These are phyloP conservation scores for Solanum ossicruentum DNA, from an alignment of 257 asterid genomes.

Conservation along the genomic window DNA sequence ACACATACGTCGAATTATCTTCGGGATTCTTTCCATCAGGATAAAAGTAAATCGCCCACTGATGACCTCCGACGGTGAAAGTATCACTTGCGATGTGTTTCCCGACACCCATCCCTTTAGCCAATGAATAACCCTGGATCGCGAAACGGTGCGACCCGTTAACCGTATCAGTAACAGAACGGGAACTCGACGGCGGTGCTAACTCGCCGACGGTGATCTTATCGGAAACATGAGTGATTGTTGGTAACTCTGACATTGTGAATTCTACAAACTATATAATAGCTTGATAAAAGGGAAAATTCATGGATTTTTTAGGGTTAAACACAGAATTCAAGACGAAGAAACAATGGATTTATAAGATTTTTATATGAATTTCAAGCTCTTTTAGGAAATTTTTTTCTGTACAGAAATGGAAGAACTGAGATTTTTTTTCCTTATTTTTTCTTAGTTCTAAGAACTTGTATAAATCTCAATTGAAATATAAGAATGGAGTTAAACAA, in stretches of 20 bases:
- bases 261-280: not conserved
- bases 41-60: slow-evolving; percentile 85
- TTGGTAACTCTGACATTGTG: not conserved
- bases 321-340: not conserved
- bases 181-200: slow-evolving; percentile 51
- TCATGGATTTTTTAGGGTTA: not conserved
- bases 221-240: not conserved
- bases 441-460: not conserved
- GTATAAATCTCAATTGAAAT: not conserved
- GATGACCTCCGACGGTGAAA: slow-evolving; percentile 76
- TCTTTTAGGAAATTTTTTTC: not conserved
- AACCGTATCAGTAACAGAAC: slow-evolving; percentile 60
- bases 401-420: not conserved
- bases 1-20: slow-evolving; percentile 53
- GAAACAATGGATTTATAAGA: not conserved
- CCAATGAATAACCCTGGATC: slow-evolving; percentile 71
- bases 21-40: slow-evolving; percentile 81
- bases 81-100: slow-evolving; percentile 79
- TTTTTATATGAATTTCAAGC: not conserved
- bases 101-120: slow-evolving; percentile 81
- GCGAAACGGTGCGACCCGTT: slow-evolving; percentile 76
- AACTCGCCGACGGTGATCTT: not conserved
- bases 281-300: not conserved
- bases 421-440: not conserved
- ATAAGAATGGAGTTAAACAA: not conserved